Percentiles rank a stretch among this genome's conserved stretches.
These are phyloP conservation scores for Erodium chrysanthum DNA, from an alignment of 441 rosid species.

Conservation along the genomic window DNA sequence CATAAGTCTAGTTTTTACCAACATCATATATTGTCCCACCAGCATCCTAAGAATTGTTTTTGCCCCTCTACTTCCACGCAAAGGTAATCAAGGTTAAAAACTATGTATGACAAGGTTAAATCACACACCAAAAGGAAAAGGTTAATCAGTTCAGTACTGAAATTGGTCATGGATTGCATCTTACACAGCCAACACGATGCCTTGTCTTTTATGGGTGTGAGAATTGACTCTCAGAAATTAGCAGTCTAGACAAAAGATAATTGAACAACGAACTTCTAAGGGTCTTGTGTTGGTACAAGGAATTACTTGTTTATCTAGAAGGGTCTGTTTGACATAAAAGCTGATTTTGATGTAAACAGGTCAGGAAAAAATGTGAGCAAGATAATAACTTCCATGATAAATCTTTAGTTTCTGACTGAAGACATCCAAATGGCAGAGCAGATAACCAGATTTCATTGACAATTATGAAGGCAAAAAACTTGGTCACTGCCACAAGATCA, in stretches of 20 bases:
- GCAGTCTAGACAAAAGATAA: too few relatives aligned
- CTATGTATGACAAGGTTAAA: not conserved
- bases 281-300: too few relatives aligned
- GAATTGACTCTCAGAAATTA: not conserved
- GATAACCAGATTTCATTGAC: not conserved
- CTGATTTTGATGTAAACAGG: not conserved
- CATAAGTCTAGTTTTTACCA: not conserved
- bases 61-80: not conserved
- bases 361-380: not conserved
- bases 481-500: not conserved
- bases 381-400: not conserved
- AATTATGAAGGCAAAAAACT: not conserved
- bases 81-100: too few relatives aligned
- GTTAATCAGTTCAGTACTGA: not conserved
- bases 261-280: too few relatives aligned
- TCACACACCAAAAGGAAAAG: not conserved
- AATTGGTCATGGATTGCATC: slow-evolving; percentile 3
- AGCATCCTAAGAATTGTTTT: not conserved
- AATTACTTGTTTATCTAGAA: too few relatives aligned
- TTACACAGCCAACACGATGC: not conserved
- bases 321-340: too few relatives aligned
- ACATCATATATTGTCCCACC: not conserved
- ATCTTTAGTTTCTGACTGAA: not conserved
- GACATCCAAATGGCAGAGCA: not conserved
- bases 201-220: not conserved